Evolutionary conservation across 164 flowering plant species (phyloP).

Genomic region (Annona cherimola): DNA sequence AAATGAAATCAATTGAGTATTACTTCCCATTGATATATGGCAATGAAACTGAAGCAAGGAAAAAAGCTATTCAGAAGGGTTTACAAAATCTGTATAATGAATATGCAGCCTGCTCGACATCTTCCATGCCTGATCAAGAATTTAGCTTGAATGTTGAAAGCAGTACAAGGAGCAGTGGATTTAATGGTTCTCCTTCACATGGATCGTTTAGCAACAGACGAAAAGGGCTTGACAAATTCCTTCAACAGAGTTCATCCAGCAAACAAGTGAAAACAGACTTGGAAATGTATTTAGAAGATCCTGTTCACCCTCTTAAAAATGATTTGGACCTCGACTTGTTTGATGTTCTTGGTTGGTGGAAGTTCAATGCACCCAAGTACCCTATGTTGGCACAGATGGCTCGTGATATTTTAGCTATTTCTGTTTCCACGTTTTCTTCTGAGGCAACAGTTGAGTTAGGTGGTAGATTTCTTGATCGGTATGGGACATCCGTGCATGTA

Average conservation of each 20-base stretch:
- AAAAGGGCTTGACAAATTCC: conserved; percentile 57
- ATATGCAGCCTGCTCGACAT: conserved; percentile 25
- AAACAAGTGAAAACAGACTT: conserved; percentile 26
- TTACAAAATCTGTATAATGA: conserved; percentile 62
- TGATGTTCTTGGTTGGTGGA: conserved; percentile 24
- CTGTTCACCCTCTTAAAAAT: background rate
- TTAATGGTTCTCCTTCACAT: conserved; percentile 1
- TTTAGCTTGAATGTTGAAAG: background rate
- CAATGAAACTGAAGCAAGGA: conserved; percentile 38
- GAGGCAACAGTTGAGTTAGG: conserved; percentile 3
- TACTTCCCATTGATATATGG: conserved; percentile 61
- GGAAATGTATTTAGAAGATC: conserved; percentile 10
- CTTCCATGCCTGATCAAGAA: background rate
- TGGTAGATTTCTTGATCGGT: conserved; percentile 8
- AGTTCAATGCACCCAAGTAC: conserved; percentile 17
- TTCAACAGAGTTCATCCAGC: conserved; percentile 37
- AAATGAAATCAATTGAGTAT: conserved; percentile 71
- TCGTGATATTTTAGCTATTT: conserved; percentile 11
- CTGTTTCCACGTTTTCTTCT: conserved; percentile 7
- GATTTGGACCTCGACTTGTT: conserved; percentile 5
- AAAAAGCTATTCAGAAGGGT: conserved; percentile 45
- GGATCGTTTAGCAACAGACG: conserved; percentile 26
- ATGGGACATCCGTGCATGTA: conserved; percentile 6
- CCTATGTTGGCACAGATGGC: conserved; percentile 11
- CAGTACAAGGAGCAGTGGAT: background rate